Base-by-base conservation (phyloP, 345 rosid genomes). In the Fremontodendron californicum region DNA sequence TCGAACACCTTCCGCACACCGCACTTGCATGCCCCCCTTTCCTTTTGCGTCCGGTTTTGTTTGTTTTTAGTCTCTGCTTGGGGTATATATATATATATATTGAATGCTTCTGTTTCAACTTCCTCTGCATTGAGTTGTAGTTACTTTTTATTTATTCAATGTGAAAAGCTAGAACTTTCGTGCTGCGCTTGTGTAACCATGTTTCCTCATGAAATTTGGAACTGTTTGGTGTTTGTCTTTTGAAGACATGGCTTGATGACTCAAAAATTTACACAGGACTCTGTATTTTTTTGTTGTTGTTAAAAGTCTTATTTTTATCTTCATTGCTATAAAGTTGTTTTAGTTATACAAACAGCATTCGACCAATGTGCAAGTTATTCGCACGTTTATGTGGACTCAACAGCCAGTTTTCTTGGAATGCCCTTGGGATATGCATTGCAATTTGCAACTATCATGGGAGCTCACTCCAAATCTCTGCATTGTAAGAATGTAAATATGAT, bases 101-200 rank as follows among this genome's bases (percentile, higher is more conserved):
- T n/a, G n/a, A 40, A 9, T 58, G 45, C 71, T 77, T 62, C 35
- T 51, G 6, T 71, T 61, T 68, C 12, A 46, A 60, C 9, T 69
- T 76, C 31, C 33, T 61, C 23, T 43, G 10, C 60, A 37, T 31
- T 29, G 46, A 55, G 68, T 70, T 48, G 39, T 37, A 60, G 15
- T 74, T 31, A 55, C 39, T 62, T 27, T 75, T 78, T n/a, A 39
- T 46, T 64, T 49, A 57, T 58, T 83, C 82, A 40, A 49, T 80
- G 49, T 80, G 81, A 81, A 71, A 42, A 27, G 29, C 58, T 48
- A 63, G 70, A 70, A 13, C 3, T 67, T 37, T 42, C 52, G 19
- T 40, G 64, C 45, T 49, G 52, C 45, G 6, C 69, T n/a, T 64
- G 61, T 78, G 75, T 77, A 43, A 25, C 39, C 19, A 27, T 65